Base-by-base conservation (phyloP, 192 early-diverging fungal species). In the Entomortierella chlamydospora region DNA sequence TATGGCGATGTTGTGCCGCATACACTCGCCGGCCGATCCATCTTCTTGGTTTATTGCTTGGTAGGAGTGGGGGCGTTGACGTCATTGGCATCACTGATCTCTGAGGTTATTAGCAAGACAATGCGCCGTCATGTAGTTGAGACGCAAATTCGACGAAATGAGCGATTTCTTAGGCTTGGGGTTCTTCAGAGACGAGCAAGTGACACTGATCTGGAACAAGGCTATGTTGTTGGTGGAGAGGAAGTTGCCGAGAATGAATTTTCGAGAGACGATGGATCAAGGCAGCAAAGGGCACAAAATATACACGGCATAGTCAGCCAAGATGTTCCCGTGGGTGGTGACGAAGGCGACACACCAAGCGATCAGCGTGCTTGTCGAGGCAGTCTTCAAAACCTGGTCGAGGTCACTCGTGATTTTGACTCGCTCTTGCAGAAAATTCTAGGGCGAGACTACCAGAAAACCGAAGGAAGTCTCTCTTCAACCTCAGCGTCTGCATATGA, bases 1-100 rank as follows among this genome's bases (percentile, higher is more conserved):
- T 78, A 70, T 42, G 74, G 74, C 8, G 74, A 70, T 45, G 25
- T 64, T 53, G 67, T 70, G 20, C 74, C 74, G 8, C 47, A 8
- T 15, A 64, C 74, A 18, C 45, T 51, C 1, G 61, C 74, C 10
- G 74, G 74, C 23, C 54, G 61, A 22, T 45, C 74, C 17, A 55
- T 78, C 20, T 78, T 78, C 28, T 18, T 78, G 37, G 67, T 58
- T 1, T 78, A 78, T 22, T 78, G 67, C 45, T 56, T 78, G 15
- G 26, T 78, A 8, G 74, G 67, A 25, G 64, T 78, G 0, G 74
- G 64, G 5, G 34, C 74, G 26, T 20, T 78, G 67, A 70, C 74
- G 0, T 78, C 74, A 26, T 25, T 78, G 47, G 74, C 74, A 15
- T 70, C 74, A 11, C 22, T 78, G 17, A 64, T 69, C 5, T 50